Evolutionary conservation across 768 basidiomycete genomes (phyloP), one percentile per base, ranked within the genome.

Genomic region (Amanita rubescens): DNA sequence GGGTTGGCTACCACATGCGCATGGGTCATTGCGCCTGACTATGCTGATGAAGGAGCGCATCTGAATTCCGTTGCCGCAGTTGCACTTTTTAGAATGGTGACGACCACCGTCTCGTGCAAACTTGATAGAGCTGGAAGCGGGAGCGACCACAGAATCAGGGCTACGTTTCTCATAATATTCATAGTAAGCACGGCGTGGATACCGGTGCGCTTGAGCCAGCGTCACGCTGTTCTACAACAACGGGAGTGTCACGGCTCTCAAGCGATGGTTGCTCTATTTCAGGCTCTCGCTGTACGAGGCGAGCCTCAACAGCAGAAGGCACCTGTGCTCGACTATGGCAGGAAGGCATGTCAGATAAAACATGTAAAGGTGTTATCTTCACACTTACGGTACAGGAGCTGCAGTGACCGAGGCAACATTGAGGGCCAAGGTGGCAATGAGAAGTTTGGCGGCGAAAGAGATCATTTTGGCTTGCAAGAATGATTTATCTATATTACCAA

Each of bases 391-490:
- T 49, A 75, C 56, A 42, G 74, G 74, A 56, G 71, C 74, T 58
- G 70, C 68, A 53, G 69, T 56, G 49, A 63, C 64, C 50, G 68
- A 63, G 46, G 65, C 66, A 54, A 67, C 69, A 60, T 69, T 69
- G 63, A 73, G 63, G 52, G 70, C 64, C 65, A 75, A 62, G 58
- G 69, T 65, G 56, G 66, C 69, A 54, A 73, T 59, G 59, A 73
- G 54, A 55, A 73, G 60, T 53, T 64, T 62, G 61, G 69, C 67
- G 53, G 64, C 60, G 59, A 69, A 65, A 55, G 69, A 67, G 62
- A 75, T 70, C 73, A 73, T 75, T 66, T 71, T 56, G 64, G 64
- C 62, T 62, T 60, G 63, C 58, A 61, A 30, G 57, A 66, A 63
- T 64, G 66, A 67, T 62, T 61, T 61, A 61, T 63, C 57, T 58